phyloP scores from a whole-genome alignment of 2,329 filamentous ascomycete genomes.

The Monilinia fructicola region DNA sequence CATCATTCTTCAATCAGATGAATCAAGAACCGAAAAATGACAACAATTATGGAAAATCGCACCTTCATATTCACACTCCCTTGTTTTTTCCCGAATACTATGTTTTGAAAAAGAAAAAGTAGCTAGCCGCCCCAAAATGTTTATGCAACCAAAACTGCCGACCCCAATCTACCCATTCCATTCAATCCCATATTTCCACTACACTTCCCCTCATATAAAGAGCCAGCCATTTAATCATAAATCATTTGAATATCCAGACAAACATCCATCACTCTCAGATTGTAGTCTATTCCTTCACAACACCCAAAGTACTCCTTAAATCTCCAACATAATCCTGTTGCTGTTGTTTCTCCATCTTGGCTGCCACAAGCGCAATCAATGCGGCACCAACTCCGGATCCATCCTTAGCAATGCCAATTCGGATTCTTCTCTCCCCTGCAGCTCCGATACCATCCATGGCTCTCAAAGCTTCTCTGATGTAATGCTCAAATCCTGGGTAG shows the following conservation, averaged over 20 bases:
- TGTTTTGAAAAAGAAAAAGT: not conserved
- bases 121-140: slow-evolving; percentile 5
- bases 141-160: slow-evolving; percentile 2
- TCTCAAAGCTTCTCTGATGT: slow-evolving; percentile 79
- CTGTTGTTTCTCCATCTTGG: slow-evolving; percentile 47
- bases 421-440: slow-evolving; percentile 77
- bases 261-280: not conserved
- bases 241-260: slow-evolving; percentile 12
- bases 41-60: not conserved
- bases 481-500: slow-evolving; percentile 87
- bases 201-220: not conserved
- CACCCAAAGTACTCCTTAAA: slow-evolving; percentile 3
- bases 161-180: not conserved
- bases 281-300: not conserved
- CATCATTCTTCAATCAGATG: not conserved
- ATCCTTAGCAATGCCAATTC: slow-evolving; percentile 96
- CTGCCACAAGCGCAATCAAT: slow-evolving; percentile 87
- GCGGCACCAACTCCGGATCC: slow-evolving; percentile 94
- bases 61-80: not conserved
- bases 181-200: not conserved
- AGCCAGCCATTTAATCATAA: slow-evolving; percentile 9
- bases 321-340: slow-evolving; percentile 29
- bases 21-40: not conserved
- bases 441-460: slow-evolving; percentile 75
- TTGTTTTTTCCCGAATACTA: not conserved